These are phyloP conservation scores for Mucor sp. DNA, from an alignment of 371 early-diverging fungal genomes.

Conservation along the genomic window DNA sequence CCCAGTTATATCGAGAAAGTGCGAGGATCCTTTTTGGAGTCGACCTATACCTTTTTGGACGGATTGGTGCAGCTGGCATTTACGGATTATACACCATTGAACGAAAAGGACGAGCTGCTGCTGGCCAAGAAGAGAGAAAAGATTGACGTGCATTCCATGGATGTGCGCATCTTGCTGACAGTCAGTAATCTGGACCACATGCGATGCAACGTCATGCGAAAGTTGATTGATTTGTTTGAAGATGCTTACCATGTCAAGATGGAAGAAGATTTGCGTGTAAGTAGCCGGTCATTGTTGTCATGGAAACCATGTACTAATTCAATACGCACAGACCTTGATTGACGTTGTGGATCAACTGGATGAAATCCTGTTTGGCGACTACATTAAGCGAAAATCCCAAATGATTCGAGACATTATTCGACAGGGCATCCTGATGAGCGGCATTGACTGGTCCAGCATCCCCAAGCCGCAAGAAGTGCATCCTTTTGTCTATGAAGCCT, in stretches of 20 bases:
- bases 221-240: constrained; percentile 72
- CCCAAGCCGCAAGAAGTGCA: constrained; percentile 81
- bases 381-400: constrained; percentile 74
- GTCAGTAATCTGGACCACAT: constrained; percentile 82
- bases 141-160: constrained; percentile 53
- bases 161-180: constrained; percentile 74
- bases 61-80: constrained; percentile 70
- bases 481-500: constrained; percentile 84
- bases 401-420: constrained; percentile 70
- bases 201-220: constrained; percentile 67
- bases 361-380: constrained; percentile 79
- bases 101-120: constrained; percentile 41
- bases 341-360: constrained; percentile 76
- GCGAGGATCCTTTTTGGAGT: constrained; percentile 64
- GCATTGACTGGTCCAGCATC: constrained; percentile 84
- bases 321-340: constrained; percentile 46
- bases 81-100: constrained; percentile 51
- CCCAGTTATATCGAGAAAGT: constrained; percentile 57
- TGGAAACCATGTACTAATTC: not conserved
- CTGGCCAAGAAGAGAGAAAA: constrained; percentile 42
- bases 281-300: no score
- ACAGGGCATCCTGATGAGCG: constrained; percentile 80
- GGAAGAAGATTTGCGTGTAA: constrained; percentile 69
- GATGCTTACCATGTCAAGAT: constrained; percentile 64
- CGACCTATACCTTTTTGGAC: constrained; percentile 70